Conservation (phyloP, 495 filamentous ascomycete species). For the Neurospora hispaniola region DNA sequence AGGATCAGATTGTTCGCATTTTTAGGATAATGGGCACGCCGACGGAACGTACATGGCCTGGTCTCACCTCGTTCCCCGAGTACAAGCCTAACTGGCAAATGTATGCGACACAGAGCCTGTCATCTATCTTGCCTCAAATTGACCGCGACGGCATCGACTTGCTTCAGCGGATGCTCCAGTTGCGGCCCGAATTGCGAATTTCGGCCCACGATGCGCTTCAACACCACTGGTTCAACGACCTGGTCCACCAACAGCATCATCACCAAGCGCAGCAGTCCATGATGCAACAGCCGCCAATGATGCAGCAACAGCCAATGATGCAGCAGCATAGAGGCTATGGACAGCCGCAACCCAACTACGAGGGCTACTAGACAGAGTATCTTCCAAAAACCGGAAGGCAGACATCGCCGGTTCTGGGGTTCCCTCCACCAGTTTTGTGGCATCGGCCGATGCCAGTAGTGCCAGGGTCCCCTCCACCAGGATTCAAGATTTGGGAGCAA, state of each 20-base stretch:
- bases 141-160: conserved; percentile 79
- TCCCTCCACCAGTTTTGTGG: background rate
- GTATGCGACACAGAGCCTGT: conserved; percentile 86
- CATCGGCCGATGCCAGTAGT: background rate
- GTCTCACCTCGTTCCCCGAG: conserved; percentile 80
- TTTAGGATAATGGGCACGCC: conserved; percentile 97
- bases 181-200: conserved; percentile 85
- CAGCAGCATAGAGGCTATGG: conserved; percentile 19
- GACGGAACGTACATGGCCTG: conserved; percentile 85
- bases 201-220: conserved; percentile 72
- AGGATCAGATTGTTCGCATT: conserved; percentile 90
- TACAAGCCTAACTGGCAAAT: conserved; percentile 91
- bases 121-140: conserved; percentile 78
- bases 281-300: background rate
- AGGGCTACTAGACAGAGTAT: conserved; percentile 17
- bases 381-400: background rate
- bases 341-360: conserved; percentile 21
- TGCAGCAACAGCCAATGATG: conserved; percentile 21
- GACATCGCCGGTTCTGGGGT: background rate
- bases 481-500: background rate
- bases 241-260: conserved; percentile 29
- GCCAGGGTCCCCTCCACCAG: background rate
- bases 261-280: conserved; percentile 8
- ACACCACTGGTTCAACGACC: conserved; percentile 75
- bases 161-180: conserved; percentile 78